A percentile compares a stretch with the other conserved stretches of the same genome.
Conservation (phyloP, 805 yeast genomes). For the Komagataella kurtzmanii region DNA sequence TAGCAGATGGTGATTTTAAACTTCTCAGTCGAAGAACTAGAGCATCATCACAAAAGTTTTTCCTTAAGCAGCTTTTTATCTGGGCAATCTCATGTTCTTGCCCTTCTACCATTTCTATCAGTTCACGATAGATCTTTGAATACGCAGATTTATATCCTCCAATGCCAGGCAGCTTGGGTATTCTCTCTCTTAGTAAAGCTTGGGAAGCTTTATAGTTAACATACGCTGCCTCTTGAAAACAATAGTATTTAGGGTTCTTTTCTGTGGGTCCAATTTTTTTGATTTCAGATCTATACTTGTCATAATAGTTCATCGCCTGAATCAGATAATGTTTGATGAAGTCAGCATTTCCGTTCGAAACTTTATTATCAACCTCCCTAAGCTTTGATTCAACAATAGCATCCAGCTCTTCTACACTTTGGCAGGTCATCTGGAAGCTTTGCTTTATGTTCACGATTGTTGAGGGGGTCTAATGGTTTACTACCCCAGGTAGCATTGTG, state of each 20-base stretch:
- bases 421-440: neutral
- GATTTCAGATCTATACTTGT: constrained; percentile 9
- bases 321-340: constrained; percentile 8
- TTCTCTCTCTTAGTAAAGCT: constrained; percentile 10
- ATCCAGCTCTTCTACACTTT: neutral
- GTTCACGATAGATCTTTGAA: neutral
- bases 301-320: constrained; percentile 14
- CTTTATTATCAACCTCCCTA: neutral
- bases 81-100: neutral
- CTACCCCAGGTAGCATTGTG: neutral
- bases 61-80: neutral
- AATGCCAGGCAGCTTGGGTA: constrained; percentile 10
- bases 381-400: neutral
- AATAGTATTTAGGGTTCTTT: neutral
- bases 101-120: neutral
- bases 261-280: constrained; percentile 2
- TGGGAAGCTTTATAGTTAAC: constrained; percentile 14
- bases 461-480: too few species aligned
- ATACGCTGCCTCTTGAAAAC: constrained; percentile 9
- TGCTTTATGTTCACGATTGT: neutral
- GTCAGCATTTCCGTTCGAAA: neutral
- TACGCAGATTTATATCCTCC: neutral
- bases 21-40: constrained; percentile 3
- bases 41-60: neutral
- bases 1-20: constrained; percentile 9